Conservation (phyloP, 1,284 basidiomycete genomes). For the Pholiota adiposa region DNA sequence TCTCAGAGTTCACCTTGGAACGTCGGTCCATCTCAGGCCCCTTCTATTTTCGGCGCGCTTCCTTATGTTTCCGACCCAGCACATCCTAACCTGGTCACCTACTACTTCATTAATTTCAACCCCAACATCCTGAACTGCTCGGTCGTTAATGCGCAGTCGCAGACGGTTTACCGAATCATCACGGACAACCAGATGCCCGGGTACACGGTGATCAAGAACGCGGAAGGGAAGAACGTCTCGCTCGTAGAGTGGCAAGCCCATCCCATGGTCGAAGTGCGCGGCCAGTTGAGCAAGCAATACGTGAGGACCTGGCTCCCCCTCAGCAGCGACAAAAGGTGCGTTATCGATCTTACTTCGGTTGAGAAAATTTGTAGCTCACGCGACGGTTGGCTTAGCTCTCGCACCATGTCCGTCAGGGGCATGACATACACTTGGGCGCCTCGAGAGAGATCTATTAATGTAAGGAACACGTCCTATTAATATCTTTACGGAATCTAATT, state of each 20-base stretch:
- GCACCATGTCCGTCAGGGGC: constrained; percentile 43
- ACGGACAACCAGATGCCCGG: constrained; percentile 54
- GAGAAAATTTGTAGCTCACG: not conserved
- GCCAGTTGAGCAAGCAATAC: constrained; percentile 48
- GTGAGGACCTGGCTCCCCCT: constrained; percentile 60
- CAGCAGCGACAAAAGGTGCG: constrained; percentile 55
- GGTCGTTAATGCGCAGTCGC: constrained; percentile 51
- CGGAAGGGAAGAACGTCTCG: constrained; percentile 50
- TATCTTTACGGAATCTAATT: constrained; percentile 2
- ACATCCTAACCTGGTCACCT: constrained; percentile 43
- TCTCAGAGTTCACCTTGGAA: constrained; percentile 18
- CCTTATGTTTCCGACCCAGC: constrained; percentile 49
- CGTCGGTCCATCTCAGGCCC: constrained; percentile 28
- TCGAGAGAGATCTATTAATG: constrained; percentile 42
- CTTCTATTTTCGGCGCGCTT: constrained; percentile 65
- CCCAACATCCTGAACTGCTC: constrained; percentile 56
- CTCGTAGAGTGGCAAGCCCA: constrained; percentile 62
- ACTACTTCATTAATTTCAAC: constrained; percentile 55
- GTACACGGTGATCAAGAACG: constrained; percentile 58
- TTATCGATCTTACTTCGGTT: constrained; percentile 12
- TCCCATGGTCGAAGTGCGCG: constrained; percentile 59
- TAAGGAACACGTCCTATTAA: constrained; percentile 24
- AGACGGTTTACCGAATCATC: constrained; percentile 43
- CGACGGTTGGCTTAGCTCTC: constrained; percentile 28
- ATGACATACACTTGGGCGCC: constrained; percentile 43